A percentile compares a stretch with the other conserved stretches of the same genome.
Conservation (phyloP, 1,284 basidiomycete genomes). For the Ceraceosorus bombacis region DNA sequence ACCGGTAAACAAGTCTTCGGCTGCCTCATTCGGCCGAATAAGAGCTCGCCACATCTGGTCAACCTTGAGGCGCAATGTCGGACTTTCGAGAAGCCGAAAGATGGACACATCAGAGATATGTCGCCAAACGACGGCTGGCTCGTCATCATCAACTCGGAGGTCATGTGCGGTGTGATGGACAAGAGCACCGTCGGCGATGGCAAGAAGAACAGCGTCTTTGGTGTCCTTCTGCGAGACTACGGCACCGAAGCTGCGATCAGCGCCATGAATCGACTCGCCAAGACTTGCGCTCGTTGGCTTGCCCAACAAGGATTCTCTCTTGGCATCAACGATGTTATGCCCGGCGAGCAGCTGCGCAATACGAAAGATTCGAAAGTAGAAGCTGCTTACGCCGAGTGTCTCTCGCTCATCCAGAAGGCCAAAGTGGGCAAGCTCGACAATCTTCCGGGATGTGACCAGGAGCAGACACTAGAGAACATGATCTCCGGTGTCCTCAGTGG, state of each 20-base stretch:
- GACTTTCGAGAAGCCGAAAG: constrained; percentile 75
- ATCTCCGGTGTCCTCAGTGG: constrained; percentile 89
- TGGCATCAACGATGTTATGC: constrained; percentile 97
- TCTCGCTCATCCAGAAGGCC: constrained; percentile 76
- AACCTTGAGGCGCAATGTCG: constrained; percentile 96
- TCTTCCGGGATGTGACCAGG: constrained; percentile 91
- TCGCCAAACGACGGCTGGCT: constrained; percentile 97
- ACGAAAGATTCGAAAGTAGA: constrained; percentile 84
- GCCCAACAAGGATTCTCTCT: constrained; percentile 97
- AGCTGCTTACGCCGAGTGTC: constrained; percentile 78
- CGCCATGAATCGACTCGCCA: constrained; percentile 94
- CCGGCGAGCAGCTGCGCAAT: constrained; percentile 69
- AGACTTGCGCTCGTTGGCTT: constrained; percentile 88
- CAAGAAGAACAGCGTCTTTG: constrained; percentile 98
- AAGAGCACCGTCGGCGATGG: constrained; percentile 96
- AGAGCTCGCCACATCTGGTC: constrained; percentile 62
- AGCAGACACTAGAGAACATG: constrained; percentile 89
- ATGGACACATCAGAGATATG: constrained; percentile 62
- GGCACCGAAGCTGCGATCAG: constrained; percentile 86
- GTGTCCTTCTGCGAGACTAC: constrained; percentile 94
- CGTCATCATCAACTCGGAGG: constrained; percentile 93
- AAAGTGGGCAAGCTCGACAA: constrained; percentile 90
- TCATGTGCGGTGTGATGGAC: constrained; percentile 99
- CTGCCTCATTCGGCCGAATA: constrained; percentile 91
- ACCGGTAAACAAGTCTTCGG: constrained; percentile 98